A percentile compares a stretch with the other conserved stretches of the same genome.
Conservation (phyloP, 305 asterid species). For the Plantago coronopus region DNA sequence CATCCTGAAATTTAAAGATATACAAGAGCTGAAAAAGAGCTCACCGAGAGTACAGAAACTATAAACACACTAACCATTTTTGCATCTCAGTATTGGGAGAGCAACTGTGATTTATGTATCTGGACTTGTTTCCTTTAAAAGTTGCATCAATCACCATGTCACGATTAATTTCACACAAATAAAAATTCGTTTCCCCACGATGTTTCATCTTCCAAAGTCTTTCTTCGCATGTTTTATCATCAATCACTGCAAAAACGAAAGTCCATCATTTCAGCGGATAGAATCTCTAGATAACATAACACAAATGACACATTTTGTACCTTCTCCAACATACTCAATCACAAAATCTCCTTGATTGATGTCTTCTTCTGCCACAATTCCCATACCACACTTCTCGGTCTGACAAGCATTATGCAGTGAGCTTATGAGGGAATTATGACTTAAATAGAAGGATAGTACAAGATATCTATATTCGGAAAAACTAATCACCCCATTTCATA, state of each 20-base stretch:
- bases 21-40: slow-evolving; percentile 11
- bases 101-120: slow-evolving; percentile 97
- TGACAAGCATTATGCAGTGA: slow-evolving; percentile 35
- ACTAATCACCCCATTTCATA: background rate
- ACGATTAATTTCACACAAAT: slow-evolving; percentile 89
- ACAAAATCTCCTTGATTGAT: slow-evolving; percentile 79
- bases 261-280: slow-evolving; percentile 17
- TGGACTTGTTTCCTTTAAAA: slow-evolving; percentile 90
- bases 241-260: slow-evolving; percentile 64
- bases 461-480: background rate
- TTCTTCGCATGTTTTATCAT: slow-evolving; percentile 94
- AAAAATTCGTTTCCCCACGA: slow-evolving; percentile 84
- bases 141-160: slow-evolving; percentile 99
- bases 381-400: slow-evolving; percentile 98
- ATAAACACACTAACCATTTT: slow-evolving; percentile 58
- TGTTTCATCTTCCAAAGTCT: slow-evolving; percentile 98
- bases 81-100: slow-evolving; percentile 98
- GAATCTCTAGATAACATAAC: background rate
- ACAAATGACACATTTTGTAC: slow-evolving; percentile 29
- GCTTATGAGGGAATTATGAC: background rate
- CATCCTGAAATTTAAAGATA: slow-evolving; percentile 54
- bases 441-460: background rate
- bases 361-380: slow-evolving; percentile 91
- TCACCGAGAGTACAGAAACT: slow-evolving; percentile 16
- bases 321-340: slow-evolving; percentile 99